phyloP scores from a whole-genome alignment of 2,329 filamentous ascomycete species.

The Penicillium vulpinum region DNA sequence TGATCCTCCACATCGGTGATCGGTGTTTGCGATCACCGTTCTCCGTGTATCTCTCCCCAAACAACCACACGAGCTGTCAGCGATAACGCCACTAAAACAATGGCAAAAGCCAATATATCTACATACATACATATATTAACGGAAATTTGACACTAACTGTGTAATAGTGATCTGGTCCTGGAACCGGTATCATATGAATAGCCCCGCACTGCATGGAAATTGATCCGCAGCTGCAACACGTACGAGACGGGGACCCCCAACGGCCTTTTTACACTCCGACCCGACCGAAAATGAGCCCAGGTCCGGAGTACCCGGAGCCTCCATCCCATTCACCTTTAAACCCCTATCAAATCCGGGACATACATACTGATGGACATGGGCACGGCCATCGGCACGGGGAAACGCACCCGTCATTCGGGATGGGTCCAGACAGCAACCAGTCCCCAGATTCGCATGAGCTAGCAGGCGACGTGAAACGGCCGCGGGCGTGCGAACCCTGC shows the following conservation, averaged over 20 bases:
- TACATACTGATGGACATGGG: background rate
- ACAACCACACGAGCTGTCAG: background rate
- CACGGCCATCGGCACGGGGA: background rate
- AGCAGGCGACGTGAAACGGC: conserved; percentile 60
- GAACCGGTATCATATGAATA: background rate
- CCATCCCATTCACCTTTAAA: conserved; percentile 24
- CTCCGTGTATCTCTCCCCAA: conserved; percentile 10
- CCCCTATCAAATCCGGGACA: conserved; percentile 6
- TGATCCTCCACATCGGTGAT: conserved; percentile 18
- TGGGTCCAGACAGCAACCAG: conserved; percentile 3
- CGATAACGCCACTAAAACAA: background rate
- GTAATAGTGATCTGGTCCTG: background rate
- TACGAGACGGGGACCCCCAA: conserved; percentile 14
- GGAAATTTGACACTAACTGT: background rate
- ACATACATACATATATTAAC: too few species aligned
- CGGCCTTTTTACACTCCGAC: conserved; percentile 13
- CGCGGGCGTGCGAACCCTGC: conserved; percentile 73
- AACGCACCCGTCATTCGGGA: background rate
- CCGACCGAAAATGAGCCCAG: conserved; percentile 8
- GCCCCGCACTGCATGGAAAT: conserved; percentile 29
- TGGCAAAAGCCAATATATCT: background rate
- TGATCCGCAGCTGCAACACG: conserved; percentile 34
- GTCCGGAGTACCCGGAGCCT: conserved; percentile 30
- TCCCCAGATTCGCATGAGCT: conserved; percentile 21
- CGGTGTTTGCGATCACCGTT: conserved; percentile 25